Evolutionary conservation across 2,329 filamentous ascomycete species (phyloP).

Genomic region (Xylaria sp.): DNA sequence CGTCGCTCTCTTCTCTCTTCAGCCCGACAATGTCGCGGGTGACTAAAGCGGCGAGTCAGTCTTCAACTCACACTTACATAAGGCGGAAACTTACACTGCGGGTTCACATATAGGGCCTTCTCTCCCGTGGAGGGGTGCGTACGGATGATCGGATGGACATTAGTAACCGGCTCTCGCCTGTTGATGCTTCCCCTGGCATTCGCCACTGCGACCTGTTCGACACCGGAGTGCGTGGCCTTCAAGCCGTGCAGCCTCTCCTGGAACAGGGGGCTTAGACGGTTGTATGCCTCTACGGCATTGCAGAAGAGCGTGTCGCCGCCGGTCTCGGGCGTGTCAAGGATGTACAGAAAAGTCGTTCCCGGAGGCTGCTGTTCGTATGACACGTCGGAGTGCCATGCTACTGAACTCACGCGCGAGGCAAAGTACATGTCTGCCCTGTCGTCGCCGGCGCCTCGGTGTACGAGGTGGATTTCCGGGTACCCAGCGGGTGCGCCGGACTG

Average conservation of each 20-base stretch:
- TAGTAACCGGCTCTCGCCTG: constrained; percentile 78
- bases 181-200: constrained; percentile 75
- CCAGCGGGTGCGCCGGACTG: constrained; percentile 76
- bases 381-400: constrained; percentile 91
- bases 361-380: constrained; percentile 90
- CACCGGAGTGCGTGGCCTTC: constrained; percentile 81
- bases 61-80: not conserved
- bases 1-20: constrained; percentile 88
- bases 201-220: constrained; percentile 81
- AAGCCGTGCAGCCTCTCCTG: constrained; percentile 83
- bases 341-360: constrained; percentile 88
- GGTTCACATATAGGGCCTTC: constrained; percentile 85
- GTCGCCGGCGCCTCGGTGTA: constrained; percentile 77
- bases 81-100: constrained; percentile 72
- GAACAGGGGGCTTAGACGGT: constrained; percentile 81
- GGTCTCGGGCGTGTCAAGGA: constrained; percentile 81
- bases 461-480: constrained; percentile 80
- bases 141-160: constrained; percentile 80
- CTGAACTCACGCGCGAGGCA: constrained; percentile 75
- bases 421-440: constrained; percentile 70
- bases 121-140: constrained; percentile 87
- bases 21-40: constrained; percentile 83
- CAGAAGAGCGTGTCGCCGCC: constrained; percentile 89
- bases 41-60: constrained; percentile 59
- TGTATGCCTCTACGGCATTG: constrained; percentile 83